Base-by-base conservation (phyloP, 805 yeast species). In the Starmerella stellata region DNA sequence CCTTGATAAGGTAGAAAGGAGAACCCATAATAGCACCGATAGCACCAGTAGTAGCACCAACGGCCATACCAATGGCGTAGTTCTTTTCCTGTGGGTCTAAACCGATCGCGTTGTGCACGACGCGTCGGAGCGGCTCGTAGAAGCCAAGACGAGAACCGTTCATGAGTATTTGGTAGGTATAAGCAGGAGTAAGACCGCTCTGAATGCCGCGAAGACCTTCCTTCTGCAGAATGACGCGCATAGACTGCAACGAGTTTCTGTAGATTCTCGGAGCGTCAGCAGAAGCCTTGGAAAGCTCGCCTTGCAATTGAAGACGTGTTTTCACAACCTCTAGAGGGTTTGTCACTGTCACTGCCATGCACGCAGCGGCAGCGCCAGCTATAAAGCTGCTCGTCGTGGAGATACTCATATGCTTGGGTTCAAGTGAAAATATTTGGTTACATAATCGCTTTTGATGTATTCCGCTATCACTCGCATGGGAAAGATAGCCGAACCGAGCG, bases 321-420 rank as follows among this genome's bases (percentile, higher is more conserved):
- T 90, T 90, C 49, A 87, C 82, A 44, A 90, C 65, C 59, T 90
- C 98, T 45, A 90, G 77, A 4, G 98, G 98, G 56, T 90, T 90
- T 3, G 96, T 85, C 55, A 87, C 75, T 0, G 95, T 87, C 34
- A 90, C 98, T 0, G 98, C 96, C 39, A 93, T 90, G 63, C 96
- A 85, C 2, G 96, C 95, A 2, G 98, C 98, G 14, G 78, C 42
- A 7, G 90, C 93, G 40, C 95, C 95, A 3, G 95, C 94, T 4
- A 75, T 52, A 51, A 85, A 82, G 2, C 94, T 92, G 17, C 92
- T 37, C 4, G 42, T 18, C 14, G 50, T 40, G n/a, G 48, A 44
- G 21, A 44, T 39, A 27, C 41, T 36, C 41, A 39, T 39, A 11
- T 11, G 11, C 13, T 30, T 30, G 9, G 11, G 11, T 30, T 11